phyloP scores from a whole-genome alignment of 2,329 filamentous ascomycete species.

The Fusarium protoensiforme region DNA sequence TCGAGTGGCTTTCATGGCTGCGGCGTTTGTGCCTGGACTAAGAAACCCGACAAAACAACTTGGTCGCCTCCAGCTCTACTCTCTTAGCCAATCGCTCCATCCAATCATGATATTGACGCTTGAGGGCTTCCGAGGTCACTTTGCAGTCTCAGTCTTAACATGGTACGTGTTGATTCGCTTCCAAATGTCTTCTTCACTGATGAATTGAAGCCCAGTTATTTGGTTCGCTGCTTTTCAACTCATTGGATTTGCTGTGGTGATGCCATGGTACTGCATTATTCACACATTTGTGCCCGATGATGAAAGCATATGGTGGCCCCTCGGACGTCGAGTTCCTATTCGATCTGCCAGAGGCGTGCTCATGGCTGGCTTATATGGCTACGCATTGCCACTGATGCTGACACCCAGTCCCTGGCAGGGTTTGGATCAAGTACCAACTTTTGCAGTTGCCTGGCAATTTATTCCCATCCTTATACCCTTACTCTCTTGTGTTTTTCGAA shows the following conservation, averaged over 20 bases:
- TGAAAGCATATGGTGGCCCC: slow-evolving; percentile 23
- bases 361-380: background rate
- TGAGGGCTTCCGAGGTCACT: background rate
- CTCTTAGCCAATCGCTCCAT: slow-evolving; percentile 1
- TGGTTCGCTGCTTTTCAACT: slow-evolving; percentile 15
- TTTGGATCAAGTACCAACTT: background rate
- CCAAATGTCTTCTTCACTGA: background rate
- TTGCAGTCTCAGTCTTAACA: background rate
- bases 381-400: background rate
- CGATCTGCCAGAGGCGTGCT: background rate
- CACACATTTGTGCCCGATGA: slow-evolving; percentile 14
- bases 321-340: slow-evolving; percentile 3
- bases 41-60: background rate
- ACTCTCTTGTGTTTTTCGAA: background rate
- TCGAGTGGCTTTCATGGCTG: background rate
- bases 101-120: background rate
- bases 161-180: background rate
- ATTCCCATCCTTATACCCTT: slow-evolving; percentile 17
- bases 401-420: slow-evolving; percentile 13
- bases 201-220: background rate
- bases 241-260: slow-evolving; percentile 6
- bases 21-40: background rate
- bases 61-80: background rate
- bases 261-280: slow-evolving; percentile 25
- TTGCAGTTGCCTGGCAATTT: slow-evolving; percentile 15